Evolutionary conservation across 73 alveolate species (phyloP).

Genomic region (Paramecium primaurelia): DNA sequence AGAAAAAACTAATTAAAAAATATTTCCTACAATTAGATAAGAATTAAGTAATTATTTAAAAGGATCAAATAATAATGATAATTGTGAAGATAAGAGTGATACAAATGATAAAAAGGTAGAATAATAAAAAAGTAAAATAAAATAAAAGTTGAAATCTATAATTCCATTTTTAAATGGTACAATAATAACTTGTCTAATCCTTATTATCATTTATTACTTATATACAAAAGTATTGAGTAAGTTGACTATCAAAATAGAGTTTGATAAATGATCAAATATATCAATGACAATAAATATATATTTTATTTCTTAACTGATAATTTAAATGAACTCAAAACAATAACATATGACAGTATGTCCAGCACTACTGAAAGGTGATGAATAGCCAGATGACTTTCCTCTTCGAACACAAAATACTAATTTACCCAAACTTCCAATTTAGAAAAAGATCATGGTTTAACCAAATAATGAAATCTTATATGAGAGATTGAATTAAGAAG

Average conservation of each 20-base stretch:
- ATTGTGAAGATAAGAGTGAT: not conserved
- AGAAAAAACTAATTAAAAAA: not conserved
- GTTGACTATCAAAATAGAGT: not conserved
- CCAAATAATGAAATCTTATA: not conserved
- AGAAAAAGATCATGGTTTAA: not conserved
- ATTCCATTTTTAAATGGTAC: not conserved
- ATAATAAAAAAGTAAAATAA: not conserved
- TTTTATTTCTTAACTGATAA: slow-evolving; percentile 1
- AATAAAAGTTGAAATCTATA: not conserved
- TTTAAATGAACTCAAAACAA: slow-evolving; percentile 8
- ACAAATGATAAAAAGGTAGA: not conserved
- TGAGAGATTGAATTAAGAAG: slow-evolving; percentile 35
- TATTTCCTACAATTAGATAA: not conserved
- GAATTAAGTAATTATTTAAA: not conserved
- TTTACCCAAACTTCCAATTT: not conserved
- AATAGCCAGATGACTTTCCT: not conserved
- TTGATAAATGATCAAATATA: not conserved
- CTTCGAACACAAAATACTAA: not conserved
- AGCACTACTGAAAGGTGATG: slow-evolving; percentile 29
- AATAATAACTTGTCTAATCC: not conserved
- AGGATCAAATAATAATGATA: not conserved
- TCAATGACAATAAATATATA: not conserved
- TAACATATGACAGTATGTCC: slow-evolving; percentile 35
- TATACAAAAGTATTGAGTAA: not conserved
- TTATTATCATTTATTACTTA: not conserved